Evolutionary conservation across 768 basidiomycete genomes (phyloP).

Genomic region (Xanthoconium stramineum): DNA sequence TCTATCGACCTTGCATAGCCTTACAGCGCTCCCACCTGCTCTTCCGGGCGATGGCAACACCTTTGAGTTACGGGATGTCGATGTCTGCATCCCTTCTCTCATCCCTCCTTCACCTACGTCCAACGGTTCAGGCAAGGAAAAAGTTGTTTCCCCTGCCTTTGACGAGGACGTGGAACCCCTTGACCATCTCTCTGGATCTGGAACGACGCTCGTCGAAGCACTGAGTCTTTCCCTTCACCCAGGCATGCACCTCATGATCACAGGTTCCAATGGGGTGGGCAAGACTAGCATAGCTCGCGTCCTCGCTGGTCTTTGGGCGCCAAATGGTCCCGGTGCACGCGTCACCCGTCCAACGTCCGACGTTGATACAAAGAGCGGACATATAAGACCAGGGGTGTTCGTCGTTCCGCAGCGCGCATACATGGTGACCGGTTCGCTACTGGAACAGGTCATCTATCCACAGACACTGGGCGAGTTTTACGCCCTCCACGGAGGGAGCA

Average conservation of each 20-base stretch:
- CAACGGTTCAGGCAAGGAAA: conserved; percentile 3
- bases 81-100: conserved; percentile 59
- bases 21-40: conserved; percentile 49
- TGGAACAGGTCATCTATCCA: conserved; percentile 95
- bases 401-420: conserved; percentile 93
- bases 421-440: conserved; percentile 80
- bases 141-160: background rate
- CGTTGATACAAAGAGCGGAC: conserved; percentile 32
- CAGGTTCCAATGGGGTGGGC: conserved; percentile 89
- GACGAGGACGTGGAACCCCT: conserved; percentile 17
- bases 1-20: conserved; percentile 78
- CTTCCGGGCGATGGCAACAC: conserved; percentile 34
- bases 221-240: conserved; percentile 59
- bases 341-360: conserved; percentile 31
- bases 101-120: background rate
- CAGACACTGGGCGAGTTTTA: conserved; percentile 61
- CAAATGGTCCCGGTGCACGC: conserved; percentile 36
- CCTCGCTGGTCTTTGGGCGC: conserved; percentile 85
- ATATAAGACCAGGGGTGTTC: conserved; percentile 51
- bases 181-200: conserved; percentile 20
- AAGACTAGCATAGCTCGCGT: conserved; percentile 90
- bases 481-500: conserved; percentile 54
- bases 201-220: conserved; percentile 58
- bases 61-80: conserved; percentile 65
- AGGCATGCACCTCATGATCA: conserved; percentile 91